Percentiles rank a stretch among this genome's conserved stretches.
These are phyloP conservation scores for Wickerhamomyces sydowiorum DNA, from an alignment of 805 yeast species.

Conservation along the genomic window DNA sequence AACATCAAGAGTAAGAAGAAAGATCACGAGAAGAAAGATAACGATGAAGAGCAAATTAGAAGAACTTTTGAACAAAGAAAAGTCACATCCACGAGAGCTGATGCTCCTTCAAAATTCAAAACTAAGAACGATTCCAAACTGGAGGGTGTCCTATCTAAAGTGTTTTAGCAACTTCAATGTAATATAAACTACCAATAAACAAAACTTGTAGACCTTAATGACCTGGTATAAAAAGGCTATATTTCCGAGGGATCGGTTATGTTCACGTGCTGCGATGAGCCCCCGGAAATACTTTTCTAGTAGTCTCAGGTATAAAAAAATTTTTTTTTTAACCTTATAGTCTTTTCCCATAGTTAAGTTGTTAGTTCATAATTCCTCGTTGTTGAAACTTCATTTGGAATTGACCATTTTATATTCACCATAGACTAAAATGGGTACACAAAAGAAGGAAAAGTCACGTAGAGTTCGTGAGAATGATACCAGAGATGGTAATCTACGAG, in stretches of 20 bases:
- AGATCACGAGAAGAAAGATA: constrained; percentile 18
- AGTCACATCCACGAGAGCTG: constrained; percentile 62
- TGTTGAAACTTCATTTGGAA: not conserved
- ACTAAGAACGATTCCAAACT: constrained; percentile 34
- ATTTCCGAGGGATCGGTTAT: not conserved
- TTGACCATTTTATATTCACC: not conserved
- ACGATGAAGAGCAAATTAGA: constrained; percentile 35
- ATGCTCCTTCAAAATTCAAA: constrained; percentile 45
- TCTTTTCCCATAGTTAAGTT: not conserved
- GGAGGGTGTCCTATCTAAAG: constrained; percentile 26
- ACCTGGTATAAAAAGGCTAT: not conserved
- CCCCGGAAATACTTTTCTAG: not conserved
- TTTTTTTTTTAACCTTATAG: not conserved
- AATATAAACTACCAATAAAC: not conserved
- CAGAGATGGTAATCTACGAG: constrained; percentile 86
- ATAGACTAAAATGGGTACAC: constrained; percentile 68
- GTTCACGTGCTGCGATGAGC: not conserved
- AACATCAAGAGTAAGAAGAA: constrained; percentile 42
- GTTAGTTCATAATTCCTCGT: not conserved
- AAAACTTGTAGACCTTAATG: not conserved
- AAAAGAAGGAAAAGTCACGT: constrained; percentile 86
- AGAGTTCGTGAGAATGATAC: constrained; percentile 76
- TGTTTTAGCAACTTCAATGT: constrained; percentile 8
- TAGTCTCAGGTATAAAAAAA: not conserved
- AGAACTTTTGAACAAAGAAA: constrained; percentile 68